phyloP scores from a whole-genome alignment of 192 early-diverging fungal species.

The Coemansia sp. region DNA sequence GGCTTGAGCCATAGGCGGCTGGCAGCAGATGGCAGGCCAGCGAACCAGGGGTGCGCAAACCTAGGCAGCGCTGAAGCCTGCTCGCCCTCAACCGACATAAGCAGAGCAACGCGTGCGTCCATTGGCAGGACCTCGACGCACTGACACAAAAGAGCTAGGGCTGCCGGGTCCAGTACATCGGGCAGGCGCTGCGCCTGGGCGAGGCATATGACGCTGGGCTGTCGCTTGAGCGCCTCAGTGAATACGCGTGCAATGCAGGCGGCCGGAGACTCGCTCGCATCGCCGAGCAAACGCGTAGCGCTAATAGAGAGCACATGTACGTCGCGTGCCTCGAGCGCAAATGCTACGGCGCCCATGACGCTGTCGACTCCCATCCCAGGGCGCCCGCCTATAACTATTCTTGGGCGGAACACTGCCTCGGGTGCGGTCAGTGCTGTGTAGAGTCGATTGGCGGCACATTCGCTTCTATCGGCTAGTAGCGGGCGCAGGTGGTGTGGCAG shows the following conservation, averaged over 20 bases:
- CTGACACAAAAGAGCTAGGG: slow-evolving; percentile 49
- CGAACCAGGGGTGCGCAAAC: slow-evolving; percentile 23
- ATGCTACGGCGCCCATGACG: slow-evolving; percentile 54
- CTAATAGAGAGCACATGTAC: slow-evolving; percentile 57
- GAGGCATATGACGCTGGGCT: slow-evolving; percentile 58
- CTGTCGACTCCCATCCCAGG: slow-evolving; percentile 59
- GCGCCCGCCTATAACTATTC: slow-evolving; percentile 57
- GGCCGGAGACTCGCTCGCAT: slow-evolving; percentile 31
- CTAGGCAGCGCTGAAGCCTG: slow-evolving; percentile 1
- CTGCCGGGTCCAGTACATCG: slow-evolving; percentile 42
- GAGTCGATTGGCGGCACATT: slow-evolving; percentile 20
- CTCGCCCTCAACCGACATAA: slow-evolving; percentile 56
- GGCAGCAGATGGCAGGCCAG: background rate
- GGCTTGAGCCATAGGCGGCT: slow-evolving; percentile 4
- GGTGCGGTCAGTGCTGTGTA: background rate
- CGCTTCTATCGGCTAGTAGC: slow-evolving; percentile 7
- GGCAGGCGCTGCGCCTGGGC: slow-evolving; percentile 56
- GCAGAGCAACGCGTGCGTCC: slow-evolving; percentile 52
- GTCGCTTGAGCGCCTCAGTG: slow-evolving; percentile 58
- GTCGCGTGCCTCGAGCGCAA: slow-evolving; percentile 56
- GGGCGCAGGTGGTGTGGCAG: background rate
- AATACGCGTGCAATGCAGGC: slow-evolving; percentile 55
- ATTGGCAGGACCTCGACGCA: slow-evolving; percentile 50
- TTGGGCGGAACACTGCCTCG: slow-evolving; percentile 48
- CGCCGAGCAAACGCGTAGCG: slow-evolving; percentile 44